A percentile compares a stretch with the other conserved stretches of the same genome.
These are phyloP conservation scores for Malbranchea cinnamomea DNA, from an alignment of 2,329 filamentous ascomycete genomes.

Conservation along the genomic window DNA sequence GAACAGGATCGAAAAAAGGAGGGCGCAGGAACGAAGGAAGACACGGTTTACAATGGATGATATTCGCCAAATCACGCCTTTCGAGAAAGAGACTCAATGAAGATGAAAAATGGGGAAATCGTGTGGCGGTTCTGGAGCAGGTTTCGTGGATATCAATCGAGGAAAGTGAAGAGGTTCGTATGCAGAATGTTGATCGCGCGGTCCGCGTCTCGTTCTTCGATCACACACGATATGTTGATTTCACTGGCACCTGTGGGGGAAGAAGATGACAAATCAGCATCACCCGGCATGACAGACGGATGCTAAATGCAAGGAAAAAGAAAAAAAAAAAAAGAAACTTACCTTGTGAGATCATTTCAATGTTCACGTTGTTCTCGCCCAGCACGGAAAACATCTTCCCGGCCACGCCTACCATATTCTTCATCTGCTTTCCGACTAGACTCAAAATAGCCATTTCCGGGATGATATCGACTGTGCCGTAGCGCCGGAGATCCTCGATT, in stretches of 20 bases:
- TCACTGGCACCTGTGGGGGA: constrained; percentile 65
- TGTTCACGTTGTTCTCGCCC: constrained; percentile 86
- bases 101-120: constrained; percentile 2
- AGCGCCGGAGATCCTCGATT: constrained; percentile 58
- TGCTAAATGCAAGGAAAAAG: no score
- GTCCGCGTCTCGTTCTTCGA: constrained; percentile 78
- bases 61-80: no score
- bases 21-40: no score
- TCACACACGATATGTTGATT: constrained; percentile 98
- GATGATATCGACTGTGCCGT: constrained; percentile 81
- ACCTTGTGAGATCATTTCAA: constrained; percentile 99
- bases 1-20: no score
- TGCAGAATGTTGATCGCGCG: constrained; percentile 92
- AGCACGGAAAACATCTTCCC: constrained; percentile 91
- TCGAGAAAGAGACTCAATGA: constrained; percentile 5
- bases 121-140: no score
- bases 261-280: constrained; percentile 10
- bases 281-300: no score
- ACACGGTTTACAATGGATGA: no score
- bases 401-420: constrained; percentile 90
- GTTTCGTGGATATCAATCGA: constrained; percentile 42
- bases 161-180: constrained; percentile 90
- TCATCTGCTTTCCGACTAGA: constrained; percentile 88
- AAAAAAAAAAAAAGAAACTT: constrained; percentile 17
- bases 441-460: constrained; percentile 91